Base-by-base conservation (phyloP, 345 rosid species). In the Camelina sativa region DNA sequence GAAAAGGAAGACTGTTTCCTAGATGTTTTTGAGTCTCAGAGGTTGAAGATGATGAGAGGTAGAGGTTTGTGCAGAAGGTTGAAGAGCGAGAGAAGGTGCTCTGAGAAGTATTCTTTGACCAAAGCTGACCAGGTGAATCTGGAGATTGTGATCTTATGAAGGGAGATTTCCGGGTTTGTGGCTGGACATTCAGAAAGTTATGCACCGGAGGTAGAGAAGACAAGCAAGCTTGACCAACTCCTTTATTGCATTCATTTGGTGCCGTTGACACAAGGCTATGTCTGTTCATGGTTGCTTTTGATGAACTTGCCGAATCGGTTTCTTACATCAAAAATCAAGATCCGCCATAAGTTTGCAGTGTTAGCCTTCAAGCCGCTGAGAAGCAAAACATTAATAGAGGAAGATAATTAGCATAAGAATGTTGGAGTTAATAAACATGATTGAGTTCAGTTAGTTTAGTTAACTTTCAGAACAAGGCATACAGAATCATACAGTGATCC, bases 1-100 rank as follows among this genome's bases (percentile, higher is more conserved):
- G 93, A 80, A 92, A 90, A 17, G 96, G 98, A 62, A 90, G 84
- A 60, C 43, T 60, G 82, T 87, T 88, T 63, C 90, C 85, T 13
- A 86, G 80, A 67, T 83, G 91, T 52, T 69, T 71, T 52, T 76
- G 85, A 62, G 88, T 69, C 82, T 87, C 91, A 23, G 92, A 82
- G 73, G 79, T 78, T 17, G 90, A 87, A n/a, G 98, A 88, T 10
- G 98, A 90, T 60, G 98, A 92, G 41, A 71, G 71, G 80, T 87
- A 86, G 65, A 92, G 86, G 80, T 79, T 85, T 32, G 98, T 90
- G 61, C 98, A 92, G 83, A 90, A 92, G 17, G 81, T 80, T n/a
- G 98, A 90, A 62, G 97, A 85, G 10, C 88, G 82, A 20, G 93
- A 88, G 62, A 83, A 89, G 37, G 88, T 60, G 52, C 82, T 74